Conservation (phyloP, 2,329 filamentous ascomycete species). For the Simplicillium aogashimaense region DNA sequence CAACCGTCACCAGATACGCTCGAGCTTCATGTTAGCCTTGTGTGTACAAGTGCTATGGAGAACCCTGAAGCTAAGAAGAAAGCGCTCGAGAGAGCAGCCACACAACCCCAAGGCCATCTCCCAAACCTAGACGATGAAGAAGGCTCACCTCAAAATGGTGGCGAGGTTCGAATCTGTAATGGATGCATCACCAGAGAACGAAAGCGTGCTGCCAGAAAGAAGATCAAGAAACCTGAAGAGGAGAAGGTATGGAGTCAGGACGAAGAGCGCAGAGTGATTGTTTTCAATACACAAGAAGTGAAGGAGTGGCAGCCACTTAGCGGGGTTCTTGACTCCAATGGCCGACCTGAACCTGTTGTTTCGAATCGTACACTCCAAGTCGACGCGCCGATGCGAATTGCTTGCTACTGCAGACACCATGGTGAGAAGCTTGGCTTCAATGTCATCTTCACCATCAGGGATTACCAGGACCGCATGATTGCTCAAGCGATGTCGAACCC, state of each 20-base stretch:
- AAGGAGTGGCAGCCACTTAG: constrained; percentile 68
- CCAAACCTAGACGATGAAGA: constrained; percentile 45
- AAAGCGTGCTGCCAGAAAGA: constrained; percentile 86
- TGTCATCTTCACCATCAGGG: constrained; percentile 91
- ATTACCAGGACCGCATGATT: constrained; percentile 64
- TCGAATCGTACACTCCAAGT: constrained; percentile 61
- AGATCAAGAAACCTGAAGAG: constrained; percentile 85
- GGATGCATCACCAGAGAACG: constrained; percentile 89
- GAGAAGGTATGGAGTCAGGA: constrained; percentile 79
- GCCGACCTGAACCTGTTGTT: constrained; percentile 33
- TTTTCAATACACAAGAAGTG: constrained; percentile 84
- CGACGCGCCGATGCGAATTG: constrained; percentile 86
- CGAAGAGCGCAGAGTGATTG: constrained; percentile 72
- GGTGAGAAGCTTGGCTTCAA: constrained; percentile 85
- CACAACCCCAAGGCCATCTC: constrained; percentile 25
- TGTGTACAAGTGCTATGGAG: constrained; percentile 88
- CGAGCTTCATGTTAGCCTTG: constrained; percentile 70
- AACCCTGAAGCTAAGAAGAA: constrained; percentile 55
- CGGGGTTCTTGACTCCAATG: constrained; percentile 33
- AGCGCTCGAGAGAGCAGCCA: constrained; percentile 50
- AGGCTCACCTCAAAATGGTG: constrained; percentile 72
- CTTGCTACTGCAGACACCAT: constrained; percentile 94
- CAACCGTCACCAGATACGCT: constrained; percentile 62
- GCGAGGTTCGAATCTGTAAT: constrained; percentile 83
- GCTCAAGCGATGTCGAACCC: constrained; percentile 78